Evolutionary conservation across 352 stramenopile species (phyloP).

Genomic region (Pythium dissimile): DNA sequence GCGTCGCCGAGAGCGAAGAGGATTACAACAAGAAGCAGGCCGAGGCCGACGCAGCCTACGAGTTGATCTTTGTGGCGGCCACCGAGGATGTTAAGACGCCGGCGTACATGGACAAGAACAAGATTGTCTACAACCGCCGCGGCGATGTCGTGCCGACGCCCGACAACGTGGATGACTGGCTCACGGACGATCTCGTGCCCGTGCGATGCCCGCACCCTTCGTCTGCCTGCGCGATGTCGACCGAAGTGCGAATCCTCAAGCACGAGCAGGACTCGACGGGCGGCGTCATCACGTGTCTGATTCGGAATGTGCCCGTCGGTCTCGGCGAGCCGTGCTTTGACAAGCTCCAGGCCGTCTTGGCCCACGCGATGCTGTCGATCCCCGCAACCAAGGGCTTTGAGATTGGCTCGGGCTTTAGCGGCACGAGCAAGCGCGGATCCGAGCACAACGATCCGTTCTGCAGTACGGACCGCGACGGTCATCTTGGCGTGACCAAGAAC

Average conservation of each 20-base stretch:
- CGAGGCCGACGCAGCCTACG: slow-evolving; percentile 65
- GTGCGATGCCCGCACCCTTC: slow-evolving; percentile 94
- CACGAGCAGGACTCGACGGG: slow-evolving; percentile 88
- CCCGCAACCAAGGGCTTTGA: slow-evolving; percentile 99
- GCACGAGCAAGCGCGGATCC: slow-evolving; percentile 95
- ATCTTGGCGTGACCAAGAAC: slow-evolving; percentile 83
- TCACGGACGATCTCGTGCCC: slow-evolving; percentile 84
- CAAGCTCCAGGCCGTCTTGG: slow-evolving; percentile 98
- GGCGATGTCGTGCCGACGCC: slow-evolving; percentile 55
- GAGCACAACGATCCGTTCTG: slow-evolving; percentile 99
- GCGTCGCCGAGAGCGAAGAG: slow-evolving; percentile 28
- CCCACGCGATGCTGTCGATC: slow-evolving; percentile 98
- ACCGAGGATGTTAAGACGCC: slow-evolving; percentile 55
- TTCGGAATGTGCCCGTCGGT: slow-evolving; percentile 95
- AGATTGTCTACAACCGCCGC: slow-evolving; percentile 87
- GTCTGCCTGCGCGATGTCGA: slow-evolving; percentile 94
- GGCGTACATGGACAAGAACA: slow-evolving; percentile 93
- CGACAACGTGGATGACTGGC: slow-evolving; percentile 52
- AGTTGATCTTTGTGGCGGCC: slow-evolving; percentile 61
- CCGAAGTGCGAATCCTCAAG: slow-evolving; percentile 92
- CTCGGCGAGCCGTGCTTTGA: slow-evolving; percentile 99
- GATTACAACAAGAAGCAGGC: slow-evolving; percentile 44
- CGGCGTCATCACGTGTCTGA: slow-evolving; percentile 96
- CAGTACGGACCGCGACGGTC: slow-evolving; percentile 39
- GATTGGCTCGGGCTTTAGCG: slow-evolving; percentile 94